Conservation (phyloP, 2,329 filamentous ascomycete species). For the Colletotrichum tabaci region DNA sequence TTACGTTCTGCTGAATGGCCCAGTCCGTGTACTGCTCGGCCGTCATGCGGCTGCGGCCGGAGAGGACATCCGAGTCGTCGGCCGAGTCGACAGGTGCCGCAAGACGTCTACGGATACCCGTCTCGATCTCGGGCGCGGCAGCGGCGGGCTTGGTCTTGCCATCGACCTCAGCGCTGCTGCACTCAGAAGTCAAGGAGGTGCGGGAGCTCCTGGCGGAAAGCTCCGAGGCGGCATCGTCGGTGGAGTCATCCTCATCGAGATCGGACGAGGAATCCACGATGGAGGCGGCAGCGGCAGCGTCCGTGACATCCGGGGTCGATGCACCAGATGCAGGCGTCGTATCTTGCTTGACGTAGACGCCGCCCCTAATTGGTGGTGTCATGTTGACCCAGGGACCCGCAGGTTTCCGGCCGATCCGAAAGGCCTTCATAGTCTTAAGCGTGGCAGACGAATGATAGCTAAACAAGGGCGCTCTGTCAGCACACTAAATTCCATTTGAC, state of each 20-base stretch:
- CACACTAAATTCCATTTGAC: constrained; percentile 42
- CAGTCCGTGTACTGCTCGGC: constrained; percentile 53
- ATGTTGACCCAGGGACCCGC: constrained; percentile 70
- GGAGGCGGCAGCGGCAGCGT: constrained; percentile 14
- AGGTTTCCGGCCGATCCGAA: constrained; percentile 71
- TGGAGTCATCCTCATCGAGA: constrained; percentile 34
- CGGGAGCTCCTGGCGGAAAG: constrained; percentile 39
- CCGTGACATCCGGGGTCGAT: constrained; percentile 28
- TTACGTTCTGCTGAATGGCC: constrained; percentile 54
- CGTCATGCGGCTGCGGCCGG: constrained; percentile 37
- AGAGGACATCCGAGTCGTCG: constrained; percentile 18
- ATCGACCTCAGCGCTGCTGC: constrained; percentile 36
- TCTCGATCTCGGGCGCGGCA: constrained; percentile 9
- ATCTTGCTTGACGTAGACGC: constrained; percentile 53
- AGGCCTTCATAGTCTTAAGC: constrained; percentile 70
- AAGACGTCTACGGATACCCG: constrained; percentile 34
- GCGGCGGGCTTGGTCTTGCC: constrained; percentile 7
- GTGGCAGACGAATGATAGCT: constrained; percentile 72
- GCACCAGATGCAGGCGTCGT: constrained; percentile 27
- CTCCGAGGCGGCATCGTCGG: constrained; percentile 38
- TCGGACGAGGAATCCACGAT: constrained; percentile 24
- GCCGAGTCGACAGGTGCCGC: constrained; percentile 17
- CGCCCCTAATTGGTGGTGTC: constrained; percentile 71
- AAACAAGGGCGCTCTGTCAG: constrained; percentile 49
- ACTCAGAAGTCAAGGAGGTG: constrained; percentile 42